Base-by-base conservation (phyloP, 2,329 filamentous ascomycete genomes). In the Parastagonospora avenae region DNA sequence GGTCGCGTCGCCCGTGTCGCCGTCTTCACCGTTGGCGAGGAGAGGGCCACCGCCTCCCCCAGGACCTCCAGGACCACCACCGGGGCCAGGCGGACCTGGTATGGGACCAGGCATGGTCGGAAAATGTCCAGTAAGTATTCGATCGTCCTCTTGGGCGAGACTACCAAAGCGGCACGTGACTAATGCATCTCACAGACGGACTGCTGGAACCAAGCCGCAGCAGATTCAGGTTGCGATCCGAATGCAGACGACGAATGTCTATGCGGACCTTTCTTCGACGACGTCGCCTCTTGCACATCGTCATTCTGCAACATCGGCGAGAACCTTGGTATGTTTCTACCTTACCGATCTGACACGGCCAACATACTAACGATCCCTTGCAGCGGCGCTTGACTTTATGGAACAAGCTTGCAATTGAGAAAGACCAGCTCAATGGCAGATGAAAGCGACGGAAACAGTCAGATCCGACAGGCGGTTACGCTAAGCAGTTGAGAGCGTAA, bases 191-290 rank as follows among this genome's bases (percentile, higher is more conserved):
- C 24, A 28, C 38, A 72, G 70, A 55, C 54, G 46, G 59, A 68
- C 29, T 73, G 70, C 50, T 73, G 68, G 68, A 70, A 72, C 35
- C 63, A 70, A 50, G 62, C 61, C 4, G 68, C 63, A 15, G 61
- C 45, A 28, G 41, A 54, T 31, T 66, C 63, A 27, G 49, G 45
- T 3, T 73, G 70, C 46, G 67, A 73, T 41, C 70, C 70, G 4
- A 67, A 70, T 19, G 38, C 19, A 14, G 63, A 66, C 50, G 67
- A 73, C 14, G 53, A 53, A 8, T 73, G 70, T 39, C 42, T 72
- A 19, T 73, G 70, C 42, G 70, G 68, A 7, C 47, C 54, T 4
- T 73, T 73, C 52, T 69, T 73, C 41, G 63, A 72, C 38, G 54
- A 54, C 8, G 68, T 72, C 19, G 68, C 68, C 7, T 33, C 47